phyloP scores from a whole-genome alignment of 2,329 filamentous ascomycete species.

The Colletotrichum tanaceti region DNA sequence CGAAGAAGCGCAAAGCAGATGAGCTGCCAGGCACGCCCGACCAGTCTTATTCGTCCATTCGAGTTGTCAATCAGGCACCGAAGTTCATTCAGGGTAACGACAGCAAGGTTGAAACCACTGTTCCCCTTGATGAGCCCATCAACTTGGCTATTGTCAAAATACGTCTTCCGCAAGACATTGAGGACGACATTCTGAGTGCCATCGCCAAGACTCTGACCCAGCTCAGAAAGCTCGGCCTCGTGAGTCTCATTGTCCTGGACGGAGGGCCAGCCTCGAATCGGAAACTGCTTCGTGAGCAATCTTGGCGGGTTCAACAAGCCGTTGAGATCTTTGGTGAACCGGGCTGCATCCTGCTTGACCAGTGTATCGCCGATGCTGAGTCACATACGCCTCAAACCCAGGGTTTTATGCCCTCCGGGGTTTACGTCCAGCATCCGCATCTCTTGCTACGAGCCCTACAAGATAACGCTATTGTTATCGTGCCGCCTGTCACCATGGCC shows the following conservation, averaged over 20 bases:
- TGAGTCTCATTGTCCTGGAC: slow-evolving; percentile 86
- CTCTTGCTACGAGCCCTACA: slow-evolving; percentile 49
- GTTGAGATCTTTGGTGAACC: slow-evolving; percentile 76
- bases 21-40: slow-evolving; percentile 12
- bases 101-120: slow-evolving; percentile 7
- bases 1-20: slow-evolving; percentile 16
- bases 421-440: slow-evolving; percentile 35
- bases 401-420: slow-evolving; percentile 38
- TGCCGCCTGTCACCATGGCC: slow-evolving; percentile 56
- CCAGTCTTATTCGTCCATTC: slow-evolving; percentile 44
- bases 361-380: slow-evolving; percentile 26
- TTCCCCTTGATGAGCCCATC: slow-evolving; percentile 50
- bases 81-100: slow-evolving; percentile 52
- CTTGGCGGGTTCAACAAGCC: slow-evolving; percentile 78
- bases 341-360: slow-evolving; percentile 72
- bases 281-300: slow-evolving; percentile 68
- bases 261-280: slow-evolving; percentile 61
- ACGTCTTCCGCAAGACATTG: slow-evolving; percentile 76
- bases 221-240: slow-evolving; percentile 82
- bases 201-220: slow-evolving; percentile 87
- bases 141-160: slow-evolving; percentile 89
- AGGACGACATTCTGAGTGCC: slow-evolving; percentile 76
- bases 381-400: slow-evolving; percentile 10
- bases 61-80: slow-evolving; percentile 47
- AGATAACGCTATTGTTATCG: slow-evolving; percentile 52